A percentile compares a stretch with the other conserved stretches of the same genome.
These are phyloP conservation scores for Vitis riparia DNA, from an alignment of 164 flowering plant genomes.

Conservation along the genomic window DNA sequence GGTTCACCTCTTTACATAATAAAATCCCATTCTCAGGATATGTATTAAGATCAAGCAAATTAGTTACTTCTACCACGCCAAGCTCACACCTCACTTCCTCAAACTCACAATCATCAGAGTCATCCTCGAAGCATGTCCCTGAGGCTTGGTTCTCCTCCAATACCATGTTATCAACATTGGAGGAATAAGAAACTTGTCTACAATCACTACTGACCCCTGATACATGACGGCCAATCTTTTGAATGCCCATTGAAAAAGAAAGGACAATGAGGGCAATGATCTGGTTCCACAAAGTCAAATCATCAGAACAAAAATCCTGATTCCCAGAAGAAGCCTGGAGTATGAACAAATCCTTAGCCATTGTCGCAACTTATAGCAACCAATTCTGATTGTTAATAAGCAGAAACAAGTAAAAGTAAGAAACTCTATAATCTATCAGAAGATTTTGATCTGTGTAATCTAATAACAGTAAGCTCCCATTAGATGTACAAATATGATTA, in stretches of 20 bases:
- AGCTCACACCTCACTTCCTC: constrained; percentile 27
- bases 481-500: too few relatives aligned
- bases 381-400: too few relatives aligned
- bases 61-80: constrained; percentile 22
- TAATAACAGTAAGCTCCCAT: too few relatives aligned
- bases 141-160: constrained; percentile 9
- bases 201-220: background rate
- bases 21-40: constrained; percentile 20
- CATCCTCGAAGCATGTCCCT: constrained; percentile 24
- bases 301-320: constrained; percentile 6
- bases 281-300: constrained; percentile 10
- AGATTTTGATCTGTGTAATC: too few relatives aligned
- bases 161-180: constrained; percentile 5
- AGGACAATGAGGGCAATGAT: constrained; percentile 1
- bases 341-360: too few relatives aligned
- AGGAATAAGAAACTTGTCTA: constrained; percentile 2
- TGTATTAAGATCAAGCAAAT: constrained; percentile 32
- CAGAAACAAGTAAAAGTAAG: too few relatives aligned
- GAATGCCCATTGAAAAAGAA: constrained; percentile 26
- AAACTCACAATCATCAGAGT: constrained; percentile 22
- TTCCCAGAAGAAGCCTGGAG: constrained; percentile 11
- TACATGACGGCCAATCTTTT: constrained; percentile 12
- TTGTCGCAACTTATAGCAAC: too few relatives aligned
- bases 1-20: constrained; percentile 5
- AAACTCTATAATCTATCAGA: too few relatives aligned